These are phyloP conservation scores for Anthostomella pinea DNA, from an alignment of 2,329 filamentous ascomycete genomes.

Conservation along the genomic window DNA sequence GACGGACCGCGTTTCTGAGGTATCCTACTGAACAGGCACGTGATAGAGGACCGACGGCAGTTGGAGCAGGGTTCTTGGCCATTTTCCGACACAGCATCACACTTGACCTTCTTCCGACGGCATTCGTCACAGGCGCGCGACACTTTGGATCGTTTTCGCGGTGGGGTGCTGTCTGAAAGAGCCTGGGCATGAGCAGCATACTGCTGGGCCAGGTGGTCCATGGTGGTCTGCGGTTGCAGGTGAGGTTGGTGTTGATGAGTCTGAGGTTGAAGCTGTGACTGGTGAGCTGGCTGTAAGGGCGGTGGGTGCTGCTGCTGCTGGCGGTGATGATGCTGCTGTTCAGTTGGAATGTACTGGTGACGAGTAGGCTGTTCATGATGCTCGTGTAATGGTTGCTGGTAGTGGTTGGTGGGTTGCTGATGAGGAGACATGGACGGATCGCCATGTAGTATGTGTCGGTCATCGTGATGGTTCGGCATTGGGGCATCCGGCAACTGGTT, in stretches of 20 bases:
- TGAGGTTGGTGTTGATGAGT: conserved; percentile 24
- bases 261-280: conserved; percentile 34
- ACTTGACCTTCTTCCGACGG: conserved; percentile 85
- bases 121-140: conserved; percentile 89
- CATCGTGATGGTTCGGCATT: conserved; percentile 12
- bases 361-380: conserved; percentile 12
- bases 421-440: conserved; percentile 10
- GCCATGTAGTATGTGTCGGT: conserved; percentile 13
- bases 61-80: conserved; percentile 75
- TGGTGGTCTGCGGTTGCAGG: conserved; percentile 17
- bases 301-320: conserved; percentile 24
- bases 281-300: conserved; percentile 35
- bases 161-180: conserved; percentile 58
- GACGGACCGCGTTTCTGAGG: conserved; percentile 86
- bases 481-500: conserved; percentile 3
- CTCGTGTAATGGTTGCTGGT: conserved; percentile 19
- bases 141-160: conserved; percentile 78
- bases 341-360: conserved; percentile 15
- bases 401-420: conserved; percentile 14
- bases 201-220: conserved; percentile 36
- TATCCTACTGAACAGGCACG: conserved; percentile 80
- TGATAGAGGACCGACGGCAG: conserved; percentile 72
- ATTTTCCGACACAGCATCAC: conserved; percentile 74
- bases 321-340: conserved; percentile 27
- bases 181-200: conserved; percentile 32